Evolutionary conservation across 2,329 filamentous ascomycete species (phyloP), one percentile per base, ranked within the genome.

Genomic region (Clarireedia hainanense): DNA sequence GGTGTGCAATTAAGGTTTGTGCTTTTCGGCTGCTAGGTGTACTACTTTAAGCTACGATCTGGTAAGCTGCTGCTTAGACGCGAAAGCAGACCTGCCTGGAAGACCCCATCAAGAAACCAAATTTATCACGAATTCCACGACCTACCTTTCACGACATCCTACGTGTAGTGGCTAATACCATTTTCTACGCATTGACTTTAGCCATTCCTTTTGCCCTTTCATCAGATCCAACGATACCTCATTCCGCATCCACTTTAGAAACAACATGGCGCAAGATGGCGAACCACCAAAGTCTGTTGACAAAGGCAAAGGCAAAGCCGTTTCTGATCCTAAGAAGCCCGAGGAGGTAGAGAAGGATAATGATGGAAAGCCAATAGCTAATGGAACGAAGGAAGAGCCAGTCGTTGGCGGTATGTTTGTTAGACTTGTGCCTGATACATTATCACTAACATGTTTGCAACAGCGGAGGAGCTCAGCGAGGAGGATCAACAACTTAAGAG

Each of bases 401-500:
- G 73, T 71, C 58, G 58, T 67, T 52, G 73, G 74, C 59, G 71
- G 73, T 75, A 67, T 56, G 66, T 61, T 56, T 56, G 26, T 40
- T 58, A 51, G 55, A 23, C 53, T 57, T 42, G 46, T 40, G 53
- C 54, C n/a, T 52, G 57, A 49, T 55, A 61, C 43, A 39, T 58
- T 58, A 70, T 76, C 67, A 76, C 68, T 57, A 55, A 51, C 58
- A 43, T 27, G 30, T 30, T 57, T 57, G 45, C 60, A 73, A 74
- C 72, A 68, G 71, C 79, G 76, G 92, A 97, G 75, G 94, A 99
- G 75, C 85, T 99, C 65, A 99, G 81, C 69, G 94, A 99, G 69
- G 94, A 99, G 73, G 94, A 99, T 64, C 91, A 97, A 75, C 91
- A 97, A 77, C 84, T 99, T 69, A 99, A 99, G 79, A 91, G 81